Evolutionary conservation across 2,329 filamentous ascomycete genomes (phyloP).

Genomic region (Akanthomyces uredinophilus): DNA sequence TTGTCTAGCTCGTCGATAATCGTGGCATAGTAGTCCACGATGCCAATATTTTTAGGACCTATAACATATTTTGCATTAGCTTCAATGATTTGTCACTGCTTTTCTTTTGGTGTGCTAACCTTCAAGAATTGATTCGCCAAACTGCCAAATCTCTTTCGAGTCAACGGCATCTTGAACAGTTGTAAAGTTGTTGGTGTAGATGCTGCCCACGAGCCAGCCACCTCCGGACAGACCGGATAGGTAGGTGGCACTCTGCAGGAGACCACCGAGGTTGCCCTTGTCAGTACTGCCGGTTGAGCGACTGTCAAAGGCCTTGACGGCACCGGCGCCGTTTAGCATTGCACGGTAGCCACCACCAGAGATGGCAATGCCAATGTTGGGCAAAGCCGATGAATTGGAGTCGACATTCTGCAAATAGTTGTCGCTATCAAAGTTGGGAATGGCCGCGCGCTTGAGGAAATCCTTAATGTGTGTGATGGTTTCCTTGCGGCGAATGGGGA

Average conservation of each 20-base stretch:
- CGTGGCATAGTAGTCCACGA: conserved; percentile 35
- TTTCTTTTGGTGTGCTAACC: conserved; percentile 19
- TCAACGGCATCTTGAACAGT: conserved; percentile 41
- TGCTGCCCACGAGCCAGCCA: conserved; percentile 76
- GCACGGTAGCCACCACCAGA: conserved; percentile 85
- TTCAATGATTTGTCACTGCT: neutral
- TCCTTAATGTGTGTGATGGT: conserved; percentile 71
- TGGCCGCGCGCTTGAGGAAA: conserved; percentile 66
- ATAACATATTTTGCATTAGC: neutral
- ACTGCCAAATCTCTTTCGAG: conserved; percentile 35
- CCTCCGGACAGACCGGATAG: conserved; percentile 76
- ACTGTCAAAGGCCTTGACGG: conserved; percentile 71
- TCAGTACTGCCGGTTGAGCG: conserved; percentile 48
- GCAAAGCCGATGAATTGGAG: conserved; percentile 32
- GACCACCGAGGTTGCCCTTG: conserved; percentile 67
- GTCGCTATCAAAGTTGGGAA: conserved; percentile 71
- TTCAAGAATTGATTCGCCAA: conserved; percentile 37
- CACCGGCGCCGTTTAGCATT: conserved; percentile 78
- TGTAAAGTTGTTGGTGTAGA: conserved; percentile 81
- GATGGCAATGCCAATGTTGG: conserved; percentile 66
- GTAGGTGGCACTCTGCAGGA: conserved; percentile 78
- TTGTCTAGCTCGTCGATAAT: conserved; percentile 30
- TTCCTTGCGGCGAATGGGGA: conserved; percentile 63
- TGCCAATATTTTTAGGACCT: conserved; percentile 33
- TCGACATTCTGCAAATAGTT: conserved; percentile 54